Conservation (phyloP, 2,329 filamentous ascomycete genomes). For the Alternaria novae-zelandiae region DNA sequence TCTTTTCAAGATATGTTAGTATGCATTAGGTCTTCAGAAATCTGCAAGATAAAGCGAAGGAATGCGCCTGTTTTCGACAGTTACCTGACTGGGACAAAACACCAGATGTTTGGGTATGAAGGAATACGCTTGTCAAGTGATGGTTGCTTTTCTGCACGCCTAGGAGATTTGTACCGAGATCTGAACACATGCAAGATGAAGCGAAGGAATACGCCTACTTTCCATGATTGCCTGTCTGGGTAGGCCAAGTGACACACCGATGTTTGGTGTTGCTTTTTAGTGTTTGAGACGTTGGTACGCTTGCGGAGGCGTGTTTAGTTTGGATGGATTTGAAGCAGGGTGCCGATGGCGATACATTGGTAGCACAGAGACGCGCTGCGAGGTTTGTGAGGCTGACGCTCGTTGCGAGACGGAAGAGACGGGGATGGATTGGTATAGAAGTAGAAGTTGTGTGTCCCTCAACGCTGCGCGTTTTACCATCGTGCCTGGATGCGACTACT, state of each 20-base stretch:
- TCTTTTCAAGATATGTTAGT: not conserved
- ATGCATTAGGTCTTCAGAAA: not conserved
- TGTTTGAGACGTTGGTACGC: not conserved
- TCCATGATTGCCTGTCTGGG: conserved; percentile 8
- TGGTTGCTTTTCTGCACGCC: conserved; percentile 3
- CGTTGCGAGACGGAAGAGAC: not conserved
- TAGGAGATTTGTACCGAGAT: not conserved
- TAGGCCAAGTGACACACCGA: not conserved
- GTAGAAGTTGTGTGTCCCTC: not conserved
- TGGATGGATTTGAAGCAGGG: not conserved
- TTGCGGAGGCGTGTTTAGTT: not conserved
- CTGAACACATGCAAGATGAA: conserved; percentile 7
- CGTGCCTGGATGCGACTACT: not conserved
- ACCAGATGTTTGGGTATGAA: not conserved
- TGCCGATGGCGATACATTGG: not conserved
- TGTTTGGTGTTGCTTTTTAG: not conserved
- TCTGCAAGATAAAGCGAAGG: conserved; percentile 11
- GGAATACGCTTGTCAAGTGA: not conserved
- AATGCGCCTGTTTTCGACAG: conserved; percentile 12
- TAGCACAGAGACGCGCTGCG: not conserved
- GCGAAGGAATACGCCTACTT: conserved; percentile 16
- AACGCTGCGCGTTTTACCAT: not conserved
- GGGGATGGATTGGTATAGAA: not conserved
- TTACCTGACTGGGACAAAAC: not conserved
- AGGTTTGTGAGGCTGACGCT: not conserved